A percentile compares a stretch with the other conserved stretches of the same genome.
Evolutionary conservation across 2,329 filamentous ascomycete species (phyloP).

Genomic region (Cryphonectria japonica): DNA sequence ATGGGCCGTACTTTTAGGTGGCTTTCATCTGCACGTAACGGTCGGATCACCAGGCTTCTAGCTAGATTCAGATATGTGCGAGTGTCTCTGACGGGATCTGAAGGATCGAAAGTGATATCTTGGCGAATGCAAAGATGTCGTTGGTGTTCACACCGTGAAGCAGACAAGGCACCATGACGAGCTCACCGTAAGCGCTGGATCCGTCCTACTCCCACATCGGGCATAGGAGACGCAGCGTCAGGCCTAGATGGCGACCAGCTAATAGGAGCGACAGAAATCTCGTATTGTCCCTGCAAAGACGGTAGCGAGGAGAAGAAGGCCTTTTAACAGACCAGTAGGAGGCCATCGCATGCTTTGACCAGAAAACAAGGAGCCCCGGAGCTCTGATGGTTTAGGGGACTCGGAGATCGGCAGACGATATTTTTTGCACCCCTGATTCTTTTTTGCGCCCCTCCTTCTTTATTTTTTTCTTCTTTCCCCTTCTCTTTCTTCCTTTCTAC

Average conservation of each 20-base stretch:
- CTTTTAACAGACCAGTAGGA: constrained; percentile 4
- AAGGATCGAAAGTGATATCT: not conserved
- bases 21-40: not conserved
- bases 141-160: constrained; percentile 8
- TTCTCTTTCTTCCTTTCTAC: too few species aligned
- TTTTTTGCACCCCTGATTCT: not conserved
- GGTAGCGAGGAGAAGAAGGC: not conserved
- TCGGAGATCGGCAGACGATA: constrained; percentile 6
- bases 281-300: constrained; percentile 8
- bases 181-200: constrained; percentile 2
- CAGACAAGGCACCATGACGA: not conserved
- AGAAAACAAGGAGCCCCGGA: not conserved
- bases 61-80: not conserved
- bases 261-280: constrained; percentile 7
- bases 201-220: constrained; percentile 5
- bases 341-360: not conserved
- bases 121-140: not conserved
- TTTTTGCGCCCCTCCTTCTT: not conserved
- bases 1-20: not conserved
- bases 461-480: not conserved
- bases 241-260: not conserved
- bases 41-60: not conserved
- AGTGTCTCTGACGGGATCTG: not conserved
- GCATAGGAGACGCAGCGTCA: constrained; percentile 4
- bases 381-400: not conserved